These are phyloP conservation scores for Petunia secreta DNA, from an alignment of 257 asterid genomes.

Conservation along the genomic window DNA sequence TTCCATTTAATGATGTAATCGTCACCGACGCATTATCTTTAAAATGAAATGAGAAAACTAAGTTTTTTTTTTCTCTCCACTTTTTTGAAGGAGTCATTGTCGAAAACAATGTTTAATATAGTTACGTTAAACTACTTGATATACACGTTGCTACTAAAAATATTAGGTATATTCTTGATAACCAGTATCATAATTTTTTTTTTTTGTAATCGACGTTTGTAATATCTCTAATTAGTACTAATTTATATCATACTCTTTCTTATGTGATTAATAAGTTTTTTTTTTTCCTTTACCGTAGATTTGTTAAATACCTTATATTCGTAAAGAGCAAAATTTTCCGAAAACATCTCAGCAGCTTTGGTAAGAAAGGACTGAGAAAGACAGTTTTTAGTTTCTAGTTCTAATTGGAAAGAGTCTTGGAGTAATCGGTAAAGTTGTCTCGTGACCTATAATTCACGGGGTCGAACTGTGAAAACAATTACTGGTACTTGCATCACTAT, in stretches of 20 bases:
- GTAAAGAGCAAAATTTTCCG: not conserved
- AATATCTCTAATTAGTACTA: not conserved
- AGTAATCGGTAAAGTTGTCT: no score
- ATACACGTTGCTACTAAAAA: no score
- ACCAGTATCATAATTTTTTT: no score
- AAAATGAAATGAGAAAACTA: not conserved
- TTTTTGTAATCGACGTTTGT: not conserved
- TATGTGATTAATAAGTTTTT: not conserved
- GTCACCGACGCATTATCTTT: conserved; percentile 20
- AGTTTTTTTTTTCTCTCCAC: not conserved
- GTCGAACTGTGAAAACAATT: no score
- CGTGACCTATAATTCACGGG: no score
- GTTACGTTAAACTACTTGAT: no score
- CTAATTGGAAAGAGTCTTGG: no score
- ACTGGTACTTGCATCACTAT: no score
- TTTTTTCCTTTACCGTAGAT: not conserved
- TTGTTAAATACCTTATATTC: not conserved
- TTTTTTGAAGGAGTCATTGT: not conserved
- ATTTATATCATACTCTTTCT: not conserved
- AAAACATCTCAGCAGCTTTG: not conserved
- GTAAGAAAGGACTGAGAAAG: not conserved
- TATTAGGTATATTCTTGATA: no score
- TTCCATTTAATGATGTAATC: not conserved
- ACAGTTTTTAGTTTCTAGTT: not conserved
- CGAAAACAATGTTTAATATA: no score